Evolutionary conservation across 495 filamentous ascomycete genomes (phyloP), one percentile per base, ranked within the genome.

Genomic region (Ramalina intermedia): DNA sequence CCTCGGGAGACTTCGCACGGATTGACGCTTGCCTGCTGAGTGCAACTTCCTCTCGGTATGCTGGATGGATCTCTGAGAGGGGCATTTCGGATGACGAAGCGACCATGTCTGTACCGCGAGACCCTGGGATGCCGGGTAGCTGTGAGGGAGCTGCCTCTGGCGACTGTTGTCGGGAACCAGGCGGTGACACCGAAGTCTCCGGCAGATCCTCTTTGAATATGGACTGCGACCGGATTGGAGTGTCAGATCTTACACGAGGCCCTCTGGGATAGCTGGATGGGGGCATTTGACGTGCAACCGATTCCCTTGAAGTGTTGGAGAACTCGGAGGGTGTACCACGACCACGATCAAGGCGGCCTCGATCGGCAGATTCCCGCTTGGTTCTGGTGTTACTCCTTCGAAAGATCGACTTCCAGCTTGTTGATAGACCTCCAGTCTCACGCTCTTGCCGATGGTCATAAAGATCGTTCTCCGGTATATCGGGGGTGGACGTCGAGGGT

Each of bases 191-290:
- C 2, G 86, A 84, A 26, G 86, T 70, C 55, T 94, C 88, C 16
- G 85, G 87, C 14, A 96, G 75, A 61, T 94, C 87, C 62, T 96
- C 88, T n/a, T 80, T 78, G 69, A 96, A 96, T 41, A 86, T 89
- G 38, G 87, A 94, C 65, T 84, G 84, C 3, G 86, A 85, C 26
- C 87, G 80, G 51, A 79, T 78, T 7, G 87, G 78, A 1, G 71
- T 72, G 12, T 71, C 74, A 8, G 75, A 72, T 35, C 67, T 68
- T 29, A 55, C 49, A 35, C 56, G 43, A 21, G 60, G 53, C 36
- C 43, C 56, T 44, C 52, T 56, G 39, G 63, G 63, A 50, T 66
- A 67, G 36, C 58, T 61, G 50, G 70, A 65, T 0, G 73, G 68
- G 14, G 71, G 66, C 44, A 68, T 64, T 42, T 66, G 60, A 29